Evolutionary conservation across 1,284 basidiomycete species (phyloP).

Genomic region (Cutaneotrichosporon cutaneum): DNA sequence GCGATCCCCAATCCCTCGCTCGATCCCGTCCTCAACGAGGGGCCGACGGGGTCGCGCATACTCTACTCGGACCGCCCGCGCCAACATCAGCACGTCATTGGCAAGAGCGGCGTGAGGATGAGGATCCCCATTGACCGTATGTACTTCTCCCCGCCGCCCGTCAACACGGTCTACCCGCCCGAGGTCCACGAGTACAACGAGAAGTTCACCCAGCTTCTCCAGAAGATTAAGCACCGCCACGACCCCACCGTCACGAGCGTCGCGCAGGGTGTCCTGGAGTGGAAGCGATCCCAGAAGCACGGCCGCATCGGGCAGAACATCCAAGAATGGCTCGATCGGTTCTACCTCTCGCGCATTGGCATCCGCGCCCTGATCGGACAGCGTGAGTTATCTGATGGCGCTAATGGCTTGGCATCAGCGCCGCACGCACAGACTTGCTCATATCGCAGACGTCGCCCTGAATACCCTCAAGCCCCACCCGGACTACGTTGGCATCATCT

Average conservation of each 20-base stretch:
- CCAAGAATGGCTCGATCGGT: slow-evolving; percentile 93
- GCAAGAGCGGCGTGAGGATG: slow-evolving; percentile 26
- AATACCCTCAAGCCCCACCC: slow-evolving; percentile 84
- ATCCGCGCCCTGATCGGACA: slow-evolving; percentile 92
- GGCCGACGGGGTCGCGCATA: slow-evolving; percentile 20
- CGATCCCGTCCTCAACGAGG: slow-evolving; percentile 49
- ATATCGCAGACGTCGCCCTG: slow-evolving; percentile 72
- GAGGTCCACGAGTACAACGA: slow-evolving; percentile 93
- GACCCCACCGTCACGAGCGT: slow-evolving; percentile 98
- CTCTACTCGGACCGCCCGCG: slow-evolving; percentile 25
- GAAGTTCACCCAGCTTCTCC: slow-evolving; percentile 80
- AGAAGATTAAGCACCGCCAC: slow-evolving; percentile 89
- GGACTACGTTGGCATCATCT: slow-evolving; percentile 98
- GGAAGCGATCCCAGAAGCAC: slow-evolving; percentile 57
- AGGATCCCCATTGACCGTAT: slow-evolving; percentile 58
- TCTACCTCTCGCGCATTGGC: slow-evolving; percentile 96
- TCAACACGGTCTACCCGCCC: slow-evolving; percentile 75
- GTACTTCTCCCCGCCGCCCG: slow-evolving; percentile 75
- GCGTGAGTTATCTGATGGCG: slow-evolving; percentile 34
- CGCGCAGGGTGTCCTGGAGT: slow-evolving; percentile 74
- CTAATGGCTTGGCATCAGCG: not conserved
- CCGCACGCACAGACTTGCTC: slow-evolving; percentile 11
- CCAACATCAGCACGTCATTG: slow-evolving; percentile 23
- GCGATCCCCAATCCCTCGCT: slow-evolving; percentile 53
- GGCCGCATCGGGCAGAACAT: slow-evolving; percentile 70